A percentile compares a stretch with the other conserved stretches of the same genome.
Evolutionary conservation across 2,329 filamentous ascomycete species (phyloP).

Genomic region (Talaromyces sp.): DNA sequence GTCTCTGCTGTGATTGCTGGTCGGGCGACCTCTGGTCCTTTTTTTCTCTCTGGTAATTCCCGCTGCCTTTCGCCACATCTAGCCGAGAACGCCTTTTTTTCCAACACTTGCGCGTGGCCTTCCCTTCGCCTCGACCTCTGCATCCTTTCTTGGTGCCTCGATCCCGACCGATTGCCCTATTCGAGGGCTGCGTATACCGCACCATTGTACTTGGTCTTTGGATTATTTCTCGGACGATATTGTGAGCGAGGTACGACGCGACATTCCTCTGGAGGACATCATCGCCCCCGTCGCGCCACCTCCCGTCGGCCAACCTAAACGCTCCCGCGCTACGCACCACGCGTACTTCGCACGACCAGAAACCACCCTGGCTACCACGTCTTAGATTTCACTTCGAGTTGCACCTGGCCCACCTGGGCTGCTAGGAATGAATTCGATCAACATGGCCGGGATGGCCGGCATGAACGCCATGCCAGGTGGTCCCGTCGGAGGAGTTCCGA

Average conservation of each 20-base stretch:
- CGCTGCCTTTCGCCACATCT: not conserved
- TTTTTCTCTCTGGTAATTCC: not conserved
- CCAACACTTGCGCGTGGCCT: not conserved
- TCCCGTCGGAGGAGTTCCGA: conserved; percentile 52
- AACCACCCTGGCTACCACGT: conserved; percentile 19
- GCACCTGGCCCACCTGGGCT: conserved; percentile 29
- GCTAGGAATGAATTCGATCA: conserved; percentile 48
- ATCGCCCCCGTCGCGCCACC: not conserved
- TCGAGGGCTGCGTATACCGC: not conserved
- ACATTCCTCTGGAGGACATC: not conserved
- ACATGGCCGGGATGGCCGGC: conserved; percentile 52
- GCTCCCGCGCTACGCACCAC: not conserved
- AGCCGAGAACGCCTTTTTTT: not conserved
- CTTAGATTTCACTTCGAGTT: conserved; percentile 20
- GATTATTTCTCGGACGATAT: not conserved
- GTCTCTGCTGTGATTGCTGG: conserved; percentile 12
- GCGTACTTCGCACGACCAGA: conserved; percentile 11
- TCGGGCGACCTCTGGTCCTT: not conserved
- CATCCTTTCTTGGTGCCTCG: not conserved
- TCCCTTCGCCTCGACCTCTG: not conserved
- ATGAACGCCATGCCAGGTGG: conserved; percentile 52
- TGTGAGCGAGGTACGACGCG: not conserved
- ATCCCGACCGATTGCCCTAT: not conserved
- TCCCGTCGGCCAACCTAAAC: not conserved
- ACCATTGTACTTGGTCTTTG: not conserved